These are phyloP conservation scores for Kurtzmaniella fragi DNA, from an alignment of 805 yeast species.

Conservation along the genomic window DNA sequence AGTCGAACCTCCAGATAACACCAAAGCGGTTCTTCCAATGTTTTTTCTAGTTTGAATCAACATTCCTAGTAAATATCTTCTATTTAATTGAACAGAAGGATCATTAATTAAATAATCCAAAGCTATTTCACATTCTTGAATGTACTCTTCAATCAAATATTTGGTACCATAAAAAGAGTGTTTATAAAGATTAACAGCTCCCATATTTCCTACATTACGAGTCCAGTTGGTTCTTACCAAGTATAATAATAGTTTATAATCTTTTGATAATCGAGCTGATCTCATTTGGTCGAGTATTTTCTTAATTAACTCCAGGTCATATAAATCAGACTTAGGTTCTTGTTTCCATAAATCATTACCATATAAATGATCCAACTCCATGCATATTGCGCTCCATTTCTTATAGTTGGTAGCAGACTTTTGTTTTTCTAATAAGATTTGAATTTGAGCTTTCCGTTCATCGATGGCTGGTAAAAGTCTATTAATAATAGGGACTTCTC, in stretches of 20 bases:
- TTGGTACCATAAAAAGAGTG: constrained; percentile 87
- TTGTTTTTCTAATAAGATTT: constrained; percentile 23
- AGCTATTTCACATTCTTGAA: constrained; percentile 62
- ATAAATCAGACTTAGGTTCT: constrained; percentile 54
- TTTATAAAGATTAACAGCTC: constrained; percentile 70
- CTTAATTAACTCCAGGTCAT: constrained; percentile 64
- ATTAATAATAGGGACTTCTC: constrained; percentile 13
- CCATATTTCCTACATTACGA: constrained; percentile 83
- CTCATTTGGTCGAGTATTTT: constrained; percentile 51
- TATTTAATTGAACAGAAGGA: constrained; percentile 48
- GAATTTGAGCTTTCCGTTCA: constrained; percentile 18
- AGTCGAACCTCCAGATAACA: constrained; percentile 94
- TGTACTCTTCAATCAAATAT: constrained; percentile 72
- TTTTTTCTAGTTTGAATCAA: constrained; percentile 83
- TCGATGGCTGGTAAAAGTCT: constrained; percentile 15
- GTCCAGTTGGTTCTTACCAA: constrained; percentile 80
- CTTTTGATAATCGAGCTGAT: constrained; percentile 50
- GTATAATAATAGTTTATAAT: constrained; percentile 60
- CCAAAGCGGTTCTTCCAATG: constrained; percentile 90
- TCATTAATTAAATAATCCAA: constrained; percentile 36
- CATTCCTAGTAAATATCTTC: constrained; percentile 67
- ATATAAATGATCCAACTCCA: constrained; percentile 57
- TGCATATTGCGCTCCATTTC: constrained; percentile 66
- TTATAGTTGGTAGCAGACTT: constrained; percentile 37
- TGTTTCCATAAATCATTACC: constrained; percentile 72